phyloP scores from a whole-genome alignment of 2,329 filamentous ascomycete genomes.

The Phaeomoniella chlamydospora region DNA sequence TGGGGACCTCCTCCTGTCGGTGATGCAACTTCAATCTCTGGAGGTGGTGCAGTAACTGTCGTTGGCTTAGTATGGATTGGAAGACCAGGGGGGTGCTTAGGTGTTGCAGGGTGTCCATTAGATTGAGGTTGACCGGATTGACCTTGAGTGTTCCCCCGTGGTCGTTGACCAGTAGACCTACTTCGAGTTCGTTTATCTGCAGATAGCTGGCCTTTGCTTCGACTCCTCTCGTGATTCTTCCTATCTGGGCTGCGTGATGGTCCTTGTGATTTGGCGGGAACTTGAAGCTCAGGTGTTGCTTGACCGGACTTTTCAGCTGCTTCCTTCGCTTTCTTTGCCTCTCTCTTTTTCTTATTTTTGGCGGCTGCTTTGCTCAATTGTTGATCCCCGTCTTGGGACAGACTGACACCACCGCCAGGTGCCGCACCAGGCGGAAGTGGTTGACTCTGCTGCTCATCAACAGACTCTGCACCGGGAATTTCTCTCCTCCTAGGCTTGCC shows the following conservation, averaged over 20 bases:
- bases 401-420: conserved; percentile 49
- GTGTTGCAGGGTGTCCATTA: conserved; percentile 7
- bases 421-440: conserved; percentile 53
- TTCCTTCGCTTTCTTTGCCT: conserved; percentile 82
- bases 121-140: conserved; percentile 6
- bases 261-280: background rate
- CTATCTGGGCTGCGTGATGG: conserved; percentile 31
- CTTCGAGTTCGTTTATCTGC: conserved; percentile 7
- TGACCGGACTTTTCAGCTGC: conserved; percentile 42
- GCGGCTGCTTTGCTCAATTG: conserved; percentile 68
- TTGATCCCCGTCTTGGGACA: conserved; percentile 54
- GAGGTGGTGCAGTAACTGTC: conserved; percentile 17
- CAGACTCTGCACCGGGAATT: conserved; percentile 74
- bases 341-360: conserved; percentile 98
- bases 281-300: background rate
- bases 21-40: conserved; percentile 14
- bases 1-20: conserved; percentile 39
- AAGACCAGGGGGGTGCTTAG: conserved; percentile 2
- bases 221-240: conserved; percentile 38
- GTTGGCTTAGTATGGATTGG: conserved; percentile 7
- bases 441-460: conserved; percentile 28
- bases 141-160: conserved; percentile 10
- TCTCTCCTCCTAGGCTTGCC: conserved; percentile 57
- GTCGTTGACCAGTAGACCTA: conserved; percentile 6
- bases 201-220: conserved; percentile 22